phyloP scores from a whole-genome alignment of 208 protist genomes.

The Entamoeba histolytica region DNA sequence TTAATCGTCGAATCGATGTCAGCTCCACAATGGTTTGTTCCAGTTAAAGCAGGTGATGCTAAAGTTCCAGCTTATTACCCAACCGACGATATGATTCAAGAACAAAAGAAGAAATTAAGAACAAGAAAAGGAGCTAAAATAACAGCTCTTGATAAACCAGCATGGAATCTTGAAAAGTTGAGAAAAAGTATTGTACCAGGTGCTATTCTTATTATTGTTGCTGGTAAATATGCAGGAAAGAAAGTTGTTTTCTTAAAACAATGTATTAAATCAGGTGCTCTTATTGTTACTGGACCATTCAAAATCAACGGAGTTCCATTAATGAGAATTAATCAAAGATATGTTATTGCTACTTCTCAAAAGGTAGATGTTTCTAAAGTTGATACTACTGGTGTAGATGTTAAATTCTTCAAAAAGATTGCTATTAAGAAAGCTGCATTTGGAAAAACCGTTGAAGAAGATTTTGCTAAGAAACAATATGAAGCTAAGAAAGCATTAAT shows the following conservation, averaged over 20 bases:
- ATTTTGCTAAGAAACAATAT: constrained; percentile 17
- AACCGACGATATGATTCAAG: neutral
- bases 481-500: constrained; percentile 42
- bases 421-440: constrained; percentile 21
- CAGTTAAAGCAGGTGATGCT: neutral
- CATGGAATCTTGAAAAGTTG: neutral
- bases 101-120: neutral
- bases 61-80: neutral
- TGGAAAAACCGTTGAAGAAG: constrained; percentile 28
- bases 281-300: constrained; percentile 73
- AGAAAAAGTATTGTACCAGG: constrained; percentile 36
- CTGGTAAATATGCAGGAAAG: constrained; percentile 72
- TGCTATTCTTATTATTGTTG: constrained; percentile 74
- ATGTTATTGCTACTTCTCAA: constrained; percentile 86
- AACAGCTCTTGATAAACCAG: neutral
- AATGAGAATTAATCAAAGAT: constrained; percentile 75
- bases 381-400: constrained; percentile 36
- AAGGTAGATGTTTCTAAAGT: constrained; percentile 68
- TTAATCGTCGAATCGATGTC: neutral
- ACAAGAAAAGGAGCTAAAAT: neutral
- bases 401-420: neutral
- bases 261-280: constrained; percentile 60
- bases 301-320: constrained; percentile 85
- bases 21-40: neutral
- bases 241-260: constrained; percentile 90